Conservation (phyloP, 202 grass and related monocot species). For the Hordeum pubiflorum region DNA sequence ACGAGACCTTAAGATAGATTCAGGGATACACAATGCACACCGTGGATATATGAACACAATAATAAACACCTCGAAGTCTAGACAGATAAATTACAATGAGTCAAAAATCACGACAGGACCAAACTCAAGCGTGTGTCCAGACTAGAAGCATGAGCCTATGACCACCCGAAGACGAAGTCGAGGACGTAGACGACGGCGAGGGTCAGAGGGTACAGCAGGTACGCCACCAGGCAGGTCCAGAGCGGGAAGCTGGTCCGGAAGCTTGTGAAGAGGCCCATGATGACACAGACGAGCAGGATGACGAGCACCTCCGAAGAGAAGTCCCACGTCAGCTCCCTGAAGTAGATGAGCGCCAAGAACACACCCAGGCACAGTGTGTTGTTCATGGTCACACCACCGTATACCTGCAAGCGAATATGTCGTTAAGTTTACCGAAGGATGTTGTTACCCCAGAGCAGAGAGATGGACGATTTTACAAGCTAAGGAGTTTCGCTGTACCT, state of each 20-base stretch:
- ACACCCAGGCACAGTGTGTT: constrained; percentile 85
- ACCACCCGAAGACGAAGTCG: constrained; percentile 76
- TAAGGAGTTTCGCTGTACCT: constrained; percentile 36
- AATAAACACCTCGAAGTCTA: constrained; percentile 11
- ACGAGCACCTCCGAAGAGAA: constrained; percentile 85
- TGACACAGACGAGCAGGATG: constrained; percentile 64
- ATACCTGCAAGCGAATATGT: constrained; percentile 40
- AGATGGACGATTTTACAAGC: not conserved
- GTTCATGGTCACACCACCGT: constrained; percentile 96
- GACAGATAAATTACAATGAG: constrained; percentile 8
- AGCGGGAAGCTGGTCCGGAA: constrained; percentile 83
- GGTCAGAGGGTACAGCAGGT: constrained; percentile 61
- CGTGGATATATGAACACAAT: constrained; percentile 14
- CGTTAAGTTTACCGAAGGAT: not conserved
- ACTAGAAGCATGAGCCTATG: constrained; percentile 27
- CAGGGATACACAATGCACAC: not conserved
- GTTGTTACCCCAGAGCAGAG: not conserved
- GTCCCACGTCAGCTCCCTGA: constrained; percentile 73
- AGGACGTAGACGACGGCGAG: constrained; percentile 67
- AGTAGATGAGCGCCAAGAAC: constrained; percentile 77
- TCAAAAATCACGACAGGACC: constrained; percentile 20
- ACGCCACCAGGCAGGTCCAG: constrained; percentile 77
- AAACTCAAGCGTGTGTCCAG: not conserved
- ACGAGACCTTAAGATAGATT: not conserved
- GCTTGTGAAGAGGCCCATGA: constrained; percentile 89